Evolutionary conservation across 495 filamentous ascomycete genomes (phyloP).

Genomic region (Penicillium paxilli): DNA sequence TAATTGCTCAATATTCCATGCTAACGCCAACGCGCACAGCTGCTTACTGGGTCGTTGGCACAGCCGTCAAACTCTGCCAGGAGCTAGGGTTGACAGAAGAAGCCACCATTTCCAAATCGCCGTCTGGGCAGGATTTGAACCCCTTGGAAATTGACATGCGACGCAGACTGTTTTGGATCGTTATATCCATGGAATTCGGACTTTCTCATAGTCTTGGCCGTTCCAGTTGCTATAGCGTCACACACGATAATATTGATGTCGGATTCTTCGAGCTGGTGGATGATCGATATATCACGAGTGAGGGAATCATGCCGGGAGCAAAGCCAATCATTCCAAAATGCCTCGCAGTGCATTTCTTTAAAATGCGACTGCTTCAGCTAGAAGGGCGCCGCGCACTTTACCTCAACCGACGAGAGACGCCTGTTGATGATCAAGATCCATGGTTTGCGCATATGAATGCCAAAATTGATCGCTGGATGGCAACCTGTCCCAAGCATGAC

Average conservation of each 20-base stretch:
- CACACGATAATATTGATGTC: constrained; percentile 77
- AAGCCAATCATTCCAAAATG: constrained; percentile 74
- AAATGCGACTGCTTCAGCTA: constrained; percentile 84
- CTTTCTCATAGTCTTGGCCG: constrained; percentile 83
- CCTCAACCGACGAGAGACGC: constrained; percentile 70
- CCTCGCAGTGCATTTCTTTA: constrained; percentile 87
- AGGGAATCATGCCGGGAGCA: constrained; percentile 67
- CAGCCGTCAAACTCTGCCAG: constrained; percentile 81
- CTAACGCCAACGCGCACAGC: constrained; percentile 87
- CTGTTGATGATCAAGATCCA: constrained; percentile 71
- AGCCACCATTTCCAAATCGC: constrained; percentile 68
- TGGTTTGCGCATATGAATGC: constrained; percentile 82
- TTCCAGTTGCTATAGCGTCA: constrained; percentile 77
- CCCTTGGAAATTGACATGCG: constrained; percentile 82
- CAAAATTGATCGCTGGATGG: constrained; percentile 74
- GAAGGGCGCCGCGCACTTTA: constrained; percentile 86
- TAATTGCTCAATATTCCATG: constrained; percentile 90
- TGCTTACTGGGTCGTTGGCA: constrained; percentile 86
- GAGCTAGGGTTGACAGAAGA: constrained; percentile 83
- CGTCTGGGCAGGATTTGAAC: constrained; percentile 49
- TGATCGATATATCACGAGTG: constrained; percentile 76
- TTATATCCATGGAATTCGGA: constrained; percentile 81
- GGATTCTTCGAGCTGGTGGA: constrained; percentile 75
- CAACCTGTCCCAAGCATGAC: constrained; percentile 59
- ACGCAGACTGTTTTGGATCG: constrained; percentile 81